These are phyloP conservation scores for Sclerotinia minor DNA, from an alignment of 2,329 filamentous ascomycete species.

Conservation along the genomic window DNA sequence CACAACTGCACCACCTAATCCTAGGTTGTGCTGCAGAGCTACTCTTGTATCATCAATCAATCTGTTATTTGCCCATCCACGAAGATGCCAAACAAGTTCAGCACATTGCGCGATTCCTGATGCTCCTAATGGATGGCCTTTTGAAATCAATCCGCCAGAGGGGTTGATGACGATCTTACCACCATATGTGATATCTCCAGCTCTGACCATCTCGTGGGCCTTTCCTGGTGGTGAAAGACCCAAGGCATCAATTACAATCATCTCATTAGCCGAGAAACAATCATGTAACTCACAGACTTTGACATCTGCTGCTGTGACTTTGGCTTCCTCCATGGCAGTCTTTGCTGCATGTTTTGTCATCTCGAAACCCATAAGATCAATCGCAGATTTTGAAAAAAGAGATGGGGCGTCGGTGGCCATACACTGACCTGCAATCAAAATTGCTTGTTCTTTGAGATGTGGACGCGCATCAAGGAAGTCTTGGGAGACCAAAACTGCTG, in stretches of 20 bases:
- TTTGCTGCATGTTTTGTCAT: conserved; percentile 75
- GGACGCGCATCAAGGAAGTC: conserved; percentile 83
- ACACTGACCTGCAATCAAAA: conserved; percentile 84
- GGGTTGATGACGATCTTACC: conserved; percentile 79
- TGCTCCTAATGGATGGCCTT: conserved; percentile 91
- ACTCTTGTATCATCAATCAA: conserved; percentile 65
- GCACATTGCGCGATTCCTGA: conserved; percentile 95
- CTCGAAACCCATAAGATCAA: conserved; percentile 85
- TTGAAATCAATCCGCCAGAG: conserved; percentile 90
- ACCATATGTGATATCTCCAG: conserved; percentile 89
- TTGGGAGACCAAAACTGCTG: conserved; percentile 85
- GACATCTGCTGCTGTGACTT: conserved; percentile 66
- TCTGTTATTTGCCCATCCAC: conserved; percentile 94
- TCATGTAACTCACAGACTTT: conserved; percentile 92
- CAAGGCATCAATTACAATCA: conserved; percentile 85
- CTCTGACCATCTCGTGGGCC: conserved; percentile 86
- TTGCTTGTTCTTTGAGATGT: conserved; percentile 77
- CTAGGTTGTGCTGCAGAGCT: conserved; percentile 89
- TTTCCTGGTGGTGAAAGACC: conserved; percentile 77
- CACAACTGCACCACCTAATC: conserved; percentile 85
- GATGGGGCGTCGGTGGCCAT: conserved; percentile 80
- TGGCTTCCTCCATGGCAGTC: conserved; percentile 72
- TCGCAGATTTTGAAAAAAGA: conserved; percentile 76
- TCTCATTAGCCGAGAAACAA: conserved; percentile 94
- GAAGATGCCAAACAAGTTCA: conserved; percentile 91